Evolutionary conservation across 2,329 filamentous ascomycete genomes (phyloP).

Genomic region (Aspergillus versicolor): DNA sequence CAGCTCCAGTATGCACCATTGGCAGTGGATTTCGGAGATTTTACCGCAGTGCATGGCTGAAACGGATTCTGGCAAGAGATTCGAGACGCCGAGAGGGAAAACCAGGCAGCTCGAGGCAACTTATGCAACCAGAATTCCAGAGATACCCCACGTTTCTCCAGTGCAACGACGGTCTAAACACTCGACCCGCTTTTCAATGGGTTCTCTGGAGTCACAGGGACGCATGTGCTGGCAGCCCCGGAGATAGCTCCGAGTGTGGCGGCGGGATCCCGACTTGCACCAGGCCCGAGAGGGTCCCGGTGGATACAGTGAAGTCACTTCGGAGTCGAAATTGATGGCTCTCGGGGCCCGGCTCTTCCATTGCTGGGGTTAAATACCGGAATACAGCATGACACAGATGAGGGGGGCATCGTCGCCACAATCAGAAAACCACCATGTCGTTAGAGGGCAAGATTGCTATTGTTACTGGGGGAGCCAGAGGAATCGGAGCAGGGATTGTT

Average conservation of each 20-base stretch:
- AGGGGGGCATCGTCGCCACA: neutral
- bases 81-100: neutral
- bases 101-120: too few relatives aligned
- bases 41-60: neutral
- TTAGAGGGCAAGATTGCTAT: constrained; percentile 19
- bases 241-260: constrained; percentile 3
- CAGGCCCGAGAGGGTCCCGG: neutral
- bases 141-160: constrained; percentile 2
- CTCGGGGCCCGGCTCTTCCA: neutral
- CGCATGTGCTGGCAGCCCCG: neutral
- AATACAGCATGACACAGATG: neutral
- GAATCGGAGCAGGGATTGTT: constrained; percentile 19
- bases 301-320: neutral
- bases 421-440: constrained; percentile 12
- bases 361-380: neutral
- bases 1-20: neutral
- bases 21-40: neutral
- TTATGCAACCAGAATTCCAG: neutral
- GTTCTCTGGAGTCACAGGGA: neutral
- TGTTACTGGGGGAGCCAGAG: constrained; percentile 20
- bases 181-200: neutral
- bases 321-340: neutral
- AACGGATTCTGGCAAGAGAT: neutral
- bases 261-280: neutral
- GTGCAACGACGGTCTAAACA: neutral